Base-by-base conservation (phyloP, 305 asterid species). In the Solanum aculeatissimum region DNA sequence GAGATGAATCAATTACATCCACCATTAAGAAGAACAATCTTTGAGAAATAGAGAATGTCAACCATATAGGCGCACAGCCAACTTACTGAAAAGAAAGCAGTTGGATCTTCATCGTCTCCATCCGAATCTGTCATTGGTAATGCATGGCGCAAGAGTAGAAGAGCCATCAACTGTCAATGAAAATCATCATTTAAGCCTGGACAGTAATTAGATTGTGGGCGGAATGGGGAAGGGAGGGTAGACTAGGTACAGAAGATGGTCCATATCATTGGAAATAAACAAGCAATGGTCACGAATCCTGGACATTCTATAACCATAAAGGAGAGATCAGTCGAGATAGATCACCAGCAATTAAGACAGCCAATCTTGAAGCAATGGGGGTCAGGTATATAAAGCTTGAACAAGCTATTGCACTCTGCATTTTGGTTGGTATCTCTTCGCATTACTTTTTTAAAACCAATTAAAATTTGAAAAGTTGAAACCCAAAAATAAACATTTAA, bases 111-210 rank as follows among this genome's bases (percentile, higher is more conserved):
- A 19, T 93, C 94, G 16, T 90, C 93, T 49, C 89, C 94, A 81
- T 92, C 96, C 83, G 91, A 90, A 42, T 96, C 98, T 15, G 95
- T 87, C 84, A 93, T 87, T 54, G 91, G 91, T 70, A 95, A 86
- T 84, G 98, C 98, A 87, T 96, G 98, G 86, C 98, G 94, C 93
- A 96, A 86, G 57, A 96, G 91, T 88, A 96, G 88, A 91, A 96
- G 98, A 85, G 98, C 98, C 97, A 96, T 92, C 83, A 96, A 89
- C 99, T 96, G 94, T 86, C 87, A 85, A 85, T 27, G 85, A 62
- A 80, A 27, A 60, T 57, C 42, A 14, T 38, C 74, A 19, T 11
- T 42, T 51, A 63, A 72, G 19, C 35, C 65, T 74, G 55, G 42
- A 35, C 21, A 51, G 15, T 25, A 42, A 32, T 47, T 2, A n/a